Base-by-base conservation (phyloP, 306 rosid genomes). In the Arachis stenosperma region DNA sequence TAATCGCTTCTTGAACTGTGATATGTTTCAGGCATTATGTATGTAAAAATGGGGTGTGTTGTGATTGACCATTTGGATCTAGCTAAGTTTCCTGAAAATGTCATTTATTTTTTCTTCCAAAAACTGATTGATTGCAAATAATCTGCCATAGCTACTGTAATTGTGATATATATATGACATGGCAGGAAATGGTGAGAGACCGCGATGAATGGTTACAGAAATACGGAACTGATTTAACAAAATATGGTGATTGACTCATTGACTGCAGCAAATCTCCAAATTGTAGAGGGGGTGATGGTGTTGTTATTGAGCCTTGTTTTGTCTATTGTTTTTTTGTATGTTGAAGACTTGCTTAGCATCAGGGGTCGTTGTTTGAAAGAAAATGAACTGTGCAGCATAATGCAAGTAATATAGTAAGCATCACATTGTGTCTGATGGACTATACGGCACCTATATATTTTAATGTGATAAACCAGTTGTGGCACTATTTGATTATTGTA, bases 31-130 rank as follows among this genome's bases (percentile, higher is more conserved):
- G 82, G 79, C 65, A 72, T 61, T 70, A 27, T 60, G 33, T 70
- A 75, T 75, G 81, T 62, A 48, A 61, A 61, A 76, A 57, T 79
- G 55, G 73, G 79, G 65, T 75, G 52, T 71, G 29, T 61, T 75
- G 79, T 75, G 69, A 52, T 59, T 59, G 70, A 54, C 66, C 81
- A 75, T 83, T 70, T 79, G 62, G 76, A 69, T 79, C 69, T 79
- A 39, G 78, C 73, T 65, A 70, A 70, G 60, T 79, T 70, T 71
- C 80, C 78, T 62, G 69, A 65, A 52, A 52, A 52, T 52, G 78
- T 61, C 66, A 66, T 65, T 13, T 29, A 66, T 65, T 13, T 29
- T 75, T 39, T 37, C 64, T 74, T 70, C 12, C 8, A 42, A 42
- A 9, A 17, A 51, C 37, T 33, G 78, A 43, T 53, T 43, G 13